A percentile compares a stretch with the other conserved stretches of the same genome.
Evolutionary conservation across 1,284 basidiomycete genomes (phyloP).

Genomic region (Rhodotorula sp.): DNA sequence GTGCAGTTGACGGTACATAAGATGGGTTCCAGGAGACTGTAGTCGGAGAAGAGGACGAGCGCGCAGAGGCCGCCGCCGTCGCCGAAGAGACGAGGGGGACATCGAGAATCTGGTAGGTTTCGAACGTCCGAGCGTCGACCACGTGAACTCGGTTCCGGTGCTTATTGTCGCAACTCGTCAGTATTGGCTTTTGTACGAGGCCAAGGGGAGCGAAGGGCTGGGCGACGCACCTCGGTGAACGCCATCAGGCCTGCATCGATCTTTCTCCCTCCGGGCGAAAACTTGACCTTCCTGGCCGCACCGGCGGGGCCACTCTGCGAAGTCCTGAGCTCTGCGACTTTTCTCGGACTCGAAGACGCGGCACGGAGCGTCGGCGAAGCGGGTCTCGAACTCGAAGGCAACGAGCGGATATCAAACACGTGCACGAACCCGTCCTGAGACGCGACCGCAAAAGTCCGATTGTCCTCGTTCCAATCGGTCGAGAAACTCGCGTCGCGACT

Average conservation of each 20-base stretch:
- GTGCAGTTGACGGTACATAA: background rate
- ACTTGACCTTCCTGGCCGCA: conserved; percentile 74
- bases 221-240: conserved; percentile 69
- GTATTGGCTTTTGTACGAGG: background rate
- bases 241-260: conserved; percentile 65
- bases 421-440: conserved; percentile 79
- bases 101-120: conserved; percentile 65
- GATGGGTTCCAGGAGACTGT: background rate
- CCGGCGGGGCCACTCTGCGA: conserved; percentile 59
- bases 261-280: conserved; percentile 54
- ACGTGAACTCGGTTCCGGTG: conserved; percentile 72
- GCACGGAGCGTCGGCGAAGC: conserved; percentile 1
- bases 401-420: conserved; percentile 51
- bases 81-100: conserved; percentile 46
- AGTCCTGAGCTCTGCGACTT: conserved; percentile 28
- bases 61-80: too few relatives aligned
- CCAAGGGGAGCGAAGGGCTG: background rate
- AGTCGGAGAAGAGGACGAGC: background rate
- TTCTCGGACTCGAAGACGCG: conserved; percentile 7
- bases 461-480: conserved; percentile 74
- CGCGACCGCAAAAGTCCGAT: conserved; percentile 77
- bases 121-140: conserved; percentile 75
- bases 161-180: conserved; percentile 48
- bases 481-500: conserved; percentile 65
- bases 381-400: conserved; percentile 12